These are phyloP conservation scores for Epithele typhae DNA, from an alignment of 768 basidiomycete species.

Conservation along the genomic window DNA sequence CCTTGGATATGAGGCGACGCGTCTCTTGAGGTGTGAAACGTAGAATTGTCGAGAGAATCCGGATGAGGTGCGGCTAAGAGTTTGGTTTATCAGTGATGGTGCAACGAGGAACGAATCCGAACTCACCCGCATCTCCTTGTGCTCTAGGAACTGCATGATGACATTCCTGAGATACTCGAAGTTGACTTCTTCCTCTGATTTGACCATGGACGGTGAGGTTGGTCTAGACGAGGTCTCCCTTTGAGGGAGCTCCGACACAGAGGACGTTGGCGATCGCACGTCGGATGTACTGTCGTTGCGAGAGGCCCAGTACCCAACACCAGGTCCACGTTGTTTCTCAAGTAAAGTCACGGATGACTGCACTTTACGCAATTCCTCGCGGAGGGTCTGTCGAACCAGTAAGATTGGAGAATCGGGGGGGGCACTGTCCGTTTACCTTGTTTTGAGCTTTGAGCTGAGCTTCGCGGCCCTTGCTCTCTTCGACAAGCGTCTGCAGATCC, in stretches of 20 bases:
- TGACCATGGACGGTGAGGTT: constrained; percentile 28
- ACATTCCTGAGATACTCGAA: constrained; percentile 95
- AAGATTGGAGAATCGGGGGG: neutral
- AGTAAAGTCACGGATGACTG: constrained; percentile 89
- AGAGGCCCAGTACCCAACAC: constrained; percentile 86
- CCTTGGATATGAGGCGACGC: constrained; percentile 82
- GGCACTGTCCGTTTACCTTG: constrained; percentile 48
- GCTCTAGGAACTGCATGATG: constrained; percentile 94
- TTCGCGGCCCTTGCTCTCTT: constrained; percentile 71
- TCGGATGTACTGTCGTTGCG: constrained; percentile 31
- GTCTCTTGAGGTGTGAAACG: constrained; percentile 96
- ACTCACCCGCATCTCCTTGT: constrained; percentile 95
- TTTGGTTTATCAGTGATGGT: constrained; percentile 5
- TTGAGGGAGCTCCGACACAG: constrained; percentile 37
- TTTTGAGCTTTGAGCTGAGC: constrained; percentile 67
- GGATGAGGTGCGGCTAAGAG: constrained; percentile 77
- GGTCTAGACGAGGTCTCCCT: constrained; percentile 26
- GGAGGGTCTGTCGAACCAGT: constrained; percentile 54
- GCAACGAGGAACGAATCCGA: neutral
- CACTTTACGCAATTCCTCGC: constrained; percentile 93
- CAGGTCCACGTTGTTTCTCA: constrained; percentile 88
- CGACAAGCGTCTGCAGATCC: constrained; percentile 60
- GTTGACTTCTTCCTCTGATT: constrained; percentile 88
- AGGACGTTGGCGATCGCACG: constrained; percentile 36
- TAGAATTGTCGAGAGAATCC: constrained; percentile 87